These are phyloP conservation scores for Arthrobotrys conoides DNA, from an alignment of 2,329 filamentous ascomycete genomes.

Conservation along the genomic window DNA sequence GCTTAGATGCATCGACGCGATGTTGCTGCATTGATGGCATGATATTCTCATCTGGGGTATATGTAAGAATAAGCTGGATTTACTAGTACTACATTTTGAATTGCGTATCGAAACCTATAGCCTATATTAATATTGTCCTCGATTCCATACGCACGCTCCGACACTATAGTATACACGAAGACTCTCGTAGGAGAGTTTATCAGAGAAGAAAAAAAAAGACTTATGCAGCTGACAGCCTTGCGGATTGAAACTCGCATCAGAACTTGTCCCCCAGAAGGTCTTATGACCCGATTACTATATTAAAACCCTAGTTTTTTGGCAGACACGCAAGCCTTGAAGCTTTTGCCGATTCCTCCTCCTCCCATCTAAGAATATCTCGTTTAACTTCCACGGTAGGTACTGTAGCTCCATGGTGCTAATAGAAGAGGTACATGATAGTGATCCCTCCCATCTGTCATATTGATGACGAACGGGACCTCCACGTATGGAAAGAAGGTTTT, in stretches of 20 bases:
- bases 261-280: background rate
- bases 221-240: slow-evolving; percentile 5
- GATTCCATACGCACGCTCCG: too few relatives aligned
- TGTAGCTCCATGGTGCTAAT: slow-evolving; percentile 83
- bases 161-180: background rate
- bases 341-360: background rate
- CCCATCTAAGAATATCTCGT: background rate
- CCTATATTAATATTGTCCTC: slow-evolving; percentile 1
- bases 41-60: background rate
- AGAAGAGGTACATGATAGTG: slow-evolving; percentile 85
- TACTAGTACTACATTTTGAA: background rate
- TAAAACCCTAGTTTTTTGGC: background rate
- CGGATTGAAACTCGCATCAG: background rate
- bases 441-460: slow-evolving; percentile 69
- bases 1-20: too few relatives aligned
- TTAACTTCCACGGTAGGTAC: slow-evolving; percentile 83
- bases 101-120: background rate
- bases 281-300: background rate
- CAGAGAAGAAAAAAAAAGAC: background rate
- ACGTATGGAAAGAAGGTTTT: slow-evolving; percentile 74
- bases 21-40: background rate
- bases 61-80: background rate
- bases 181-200: background rate
- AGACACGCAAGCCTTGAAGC: background rate
- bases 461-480: slow-evolving; percentile 71